These are phyloP conservation scores for Strobilomyces dryophilus DNA, from an alignment of 768 basidiomycete genomes.

Conservation along the genomic window DNA sequence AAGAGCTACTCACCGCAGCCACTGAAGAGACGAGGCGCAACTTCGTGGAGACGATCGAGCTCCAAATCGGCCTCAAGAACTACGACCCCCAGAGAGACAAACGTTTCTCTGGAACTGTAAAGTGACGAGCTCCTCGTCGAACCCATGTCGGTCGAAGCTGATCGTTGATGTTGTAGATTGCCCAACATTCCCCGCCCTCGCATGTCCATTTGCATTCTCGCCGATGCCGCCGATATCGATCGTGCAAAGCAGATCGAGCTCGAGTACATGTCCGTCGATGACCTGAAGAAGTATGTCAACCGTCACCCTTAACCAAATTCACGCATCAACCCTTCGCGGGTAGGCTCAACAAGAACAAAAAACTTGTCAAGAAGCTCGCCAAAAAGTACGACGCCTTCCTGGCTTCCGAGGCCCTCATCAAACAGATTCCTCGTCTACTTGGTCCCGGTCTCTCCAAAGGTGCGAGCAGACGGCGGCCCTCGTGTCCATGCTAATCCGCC, in stretches of 20 bases:
- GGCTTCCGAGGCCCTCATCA: conserved; percentile 95
- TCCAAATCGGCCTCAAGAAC: conserved; percentile 97
- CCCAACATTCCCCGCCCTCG: conserved; percentile 97
- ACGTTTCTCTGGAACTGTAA: conserved; percentile 99
- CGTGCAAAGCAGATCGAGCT: conserved; percentile 96
- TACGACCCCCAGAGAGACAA: conserved; percentile 99
- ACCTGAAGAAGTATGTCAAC: conserved; percentile 86
- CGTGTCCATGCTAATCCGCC: background rate
- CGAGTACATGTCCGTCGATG: conserved; percentile 99
- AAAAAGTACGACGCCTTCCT: conserved; percentile 99
- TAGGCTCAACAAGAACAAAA: conserved; percentile 99
- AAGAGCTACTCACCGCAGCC: conserved; percentile 81
- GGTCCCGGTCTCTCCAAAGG: conserved; percentile 99
- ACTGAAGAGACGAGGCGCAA: conserved; percentile 89
- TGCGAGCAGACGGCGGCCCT: conserved; percentile 21
- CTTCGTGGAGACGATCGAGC: conserved; percentile 94
- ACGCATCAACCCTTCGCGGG: background rate
- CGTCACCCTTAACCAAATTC: background rate
- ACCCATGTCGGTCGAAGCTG: background rate
- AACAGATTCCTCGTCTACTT: conserved; percentile 99
- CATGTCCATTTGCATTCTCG: conserved; percentile 99
- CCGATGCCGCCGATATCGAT: conserved; percentile 98
- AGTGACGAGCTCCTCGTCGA: conserved; percentile 43
- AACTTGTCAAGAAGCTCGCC: conserved; percentile 99
- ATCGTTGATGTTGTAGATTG: conserved; percentile 48